These are phyloP conservation scores for Adansonia gregorii DNA, from an alignment of 441 rosid species.

Conservation along the genomic window DNA sequence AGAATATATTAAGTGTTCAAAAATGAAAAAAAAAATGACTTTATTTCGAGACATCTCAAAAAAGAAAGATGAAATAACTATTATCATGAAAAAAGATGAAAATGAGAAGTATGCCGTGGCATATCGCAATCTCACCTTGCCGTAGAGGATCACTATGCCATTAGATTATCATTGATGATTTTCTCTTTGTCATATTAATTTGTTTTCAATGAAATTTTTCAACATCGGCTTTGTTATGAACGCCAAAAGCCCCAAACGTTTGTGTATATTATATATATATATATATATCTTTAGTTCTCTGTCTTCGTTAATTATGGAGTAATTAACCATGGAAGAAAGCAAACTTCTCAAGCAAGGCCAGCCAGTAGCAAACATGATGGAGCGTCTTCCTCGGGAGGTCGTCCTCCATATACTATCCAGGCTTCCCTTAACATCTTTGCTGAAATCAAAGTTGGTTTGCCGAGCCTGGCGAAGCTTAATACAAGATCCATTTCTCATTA, in stretches of 20 bases:
- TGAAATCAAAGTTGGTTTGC: constrained; percentile 65
- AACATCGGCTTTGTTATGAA: background rate
- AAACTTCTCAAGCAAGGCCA: background rate
- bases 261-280: too few species aligned
- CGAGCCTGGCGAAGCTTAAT: constrained; percentile 58
- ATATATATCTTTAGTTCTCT: background rate
- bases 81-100: too few species aligned
- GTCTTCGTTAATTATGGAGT: background rate
- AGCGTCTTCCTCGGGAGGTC: constrained; percentile 67
- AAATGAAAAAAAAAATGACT: too few species aligned
- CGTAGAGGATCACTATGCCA: background rate
- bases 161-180: background rate
- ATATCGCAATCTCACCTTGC: background rate
- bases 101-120: background rate
- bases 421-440: constrained; percentile 65
- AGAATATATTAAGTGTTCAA: too few species aligned
- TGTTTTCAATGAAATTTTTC: background rate
- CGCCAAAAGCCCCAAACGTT: background rate
- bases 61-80: too few species aligned
- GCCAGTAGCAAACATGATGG: constrained; percentile 33
- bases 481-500: constrained; percentile 48
- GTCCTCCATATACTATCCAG: constrained; percentile 64
- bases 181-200: background rate
- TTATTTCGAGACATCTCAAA: too few species aligned
- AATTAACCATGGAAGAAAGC: background rate